Conservation (phyloP, 1,284 basidiomycete species). For the Phenoliferia sp. region DNA sequence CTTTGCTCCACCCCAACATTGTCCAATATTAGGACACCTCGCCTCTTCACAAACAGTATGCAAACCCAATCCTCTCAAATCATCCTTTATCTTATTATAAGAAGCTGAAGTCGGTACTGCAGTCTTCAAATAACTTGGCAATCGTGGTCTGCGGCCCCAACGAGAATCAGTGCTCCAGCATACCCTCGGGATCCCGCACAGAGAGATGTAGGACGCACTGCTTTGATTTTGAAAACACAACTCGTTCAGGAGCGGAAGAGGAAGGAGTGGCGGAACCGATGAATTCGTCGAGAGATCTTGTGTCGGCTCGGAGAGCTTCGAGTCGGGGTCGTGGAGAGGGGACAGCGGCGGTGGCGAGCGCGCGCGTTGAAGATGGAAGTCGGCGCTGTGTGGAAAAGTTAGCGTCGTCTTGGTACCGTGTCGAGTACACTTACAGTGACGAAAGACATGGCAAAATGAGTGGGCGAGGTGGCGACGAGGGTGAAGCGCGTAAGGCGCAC, state of each 20-base stretch:
- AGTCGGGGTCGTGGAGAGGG: constrained; percentile 34
- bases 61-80: constrained; percentile 81
- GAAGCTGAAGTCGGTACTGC: constrained; percentile 71
- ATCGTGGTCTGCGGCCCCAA: constrained; percentile 59
- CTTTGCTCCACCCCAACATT: constrained; percentile 91
- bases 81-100: constrained; percentile 89
- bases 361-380: constrained; percentile 5
- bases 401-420: background rate
- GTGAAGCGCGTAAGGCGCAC: too few species aligned
- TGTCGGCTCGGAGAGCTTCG: constrained; percentile 57
- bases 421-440: background rate
- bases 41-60: constrained; percentile 99
- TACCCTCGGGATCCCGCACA: background rate
- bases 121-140: constrained; percentile 90
- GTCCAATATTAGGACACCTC: constrained; percentile 96
- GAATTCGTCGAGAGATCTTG: constrained; percentile 81
- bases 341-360: constrained; percentile 24
- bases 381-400: constrained; percentile 1
- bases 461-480: background rate
- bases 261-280: constrained; percentile 54
- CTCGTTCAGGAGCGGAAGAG: constrained; percentile 48
- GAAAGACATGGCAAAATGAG: background rate
- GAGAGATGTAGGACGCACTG: constrained; percentile 50
- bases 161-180: background rate
- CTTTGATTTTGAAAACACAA: constrained; percentile 72